Conservation (phyloP, 331 rosid species). For the Pyracantha coccinea region DNA sequence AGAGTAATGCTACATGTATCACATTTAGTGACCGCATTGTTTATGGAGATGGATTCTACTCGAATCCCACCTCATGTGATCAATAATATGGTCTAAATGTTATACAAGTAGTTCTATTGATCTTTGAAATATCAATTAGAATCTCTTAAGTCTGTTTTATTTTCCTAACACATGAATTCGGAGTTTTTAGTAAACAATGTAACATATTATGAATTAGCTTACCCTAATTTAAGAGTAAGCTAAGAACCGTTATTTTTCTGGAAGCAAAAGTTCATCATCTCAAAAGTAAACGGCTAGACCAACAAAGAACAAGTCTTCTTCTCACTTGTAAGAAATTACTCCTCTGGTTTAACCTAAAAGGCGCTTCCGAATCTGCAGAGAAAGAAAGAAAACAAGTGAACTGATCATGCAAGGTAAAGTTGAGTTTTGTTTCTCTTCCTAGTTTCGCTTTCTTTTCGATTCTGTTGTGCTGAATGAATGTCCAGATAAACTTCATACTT, state of each 20-base stretch:
- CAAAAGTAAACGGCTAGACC: neutral
- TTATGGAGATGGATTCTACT: neutral
- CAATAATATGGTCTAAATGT: neutral
- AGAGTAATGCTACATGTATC: neutral
- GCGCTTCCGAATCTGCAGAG: slow-evolving; percentile 57
- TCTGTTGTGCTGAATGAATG: neutral
- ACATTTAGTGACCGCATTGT: neutral
- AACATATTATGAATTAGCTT: neutral
- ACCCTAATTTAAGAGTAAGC: neutral
- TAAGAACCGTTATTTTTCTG: neutral
- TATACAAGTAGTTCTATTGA: neutral
- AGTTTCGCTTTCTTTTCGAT: neutral
- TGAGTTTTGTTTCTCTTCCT: neutral
- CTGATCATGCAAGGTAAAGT: neutral
- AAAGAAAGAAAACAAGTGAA: neutral
- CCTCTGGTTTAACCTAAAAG: slow-evolving; percentile 29
- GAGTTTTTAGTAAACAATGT: neutral
- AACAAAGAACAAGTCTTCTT: neutral
- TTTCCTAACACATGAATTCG: neutral
- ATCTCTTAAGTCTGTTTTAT: too few species aligned
- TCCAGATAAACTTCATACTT: neutral
- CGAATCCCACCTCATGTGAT: neutral
- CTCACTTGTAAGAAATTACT: neutral
- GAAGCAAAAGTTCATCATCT: neutral
- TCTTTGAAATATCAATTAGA: neutral